Evolutionary conservation across 2,329 filamentous ascomycete genomes (phyloP), one percentile per base, ranked within the genome.

Genomic region (Bipolaris cookei): DNA sequence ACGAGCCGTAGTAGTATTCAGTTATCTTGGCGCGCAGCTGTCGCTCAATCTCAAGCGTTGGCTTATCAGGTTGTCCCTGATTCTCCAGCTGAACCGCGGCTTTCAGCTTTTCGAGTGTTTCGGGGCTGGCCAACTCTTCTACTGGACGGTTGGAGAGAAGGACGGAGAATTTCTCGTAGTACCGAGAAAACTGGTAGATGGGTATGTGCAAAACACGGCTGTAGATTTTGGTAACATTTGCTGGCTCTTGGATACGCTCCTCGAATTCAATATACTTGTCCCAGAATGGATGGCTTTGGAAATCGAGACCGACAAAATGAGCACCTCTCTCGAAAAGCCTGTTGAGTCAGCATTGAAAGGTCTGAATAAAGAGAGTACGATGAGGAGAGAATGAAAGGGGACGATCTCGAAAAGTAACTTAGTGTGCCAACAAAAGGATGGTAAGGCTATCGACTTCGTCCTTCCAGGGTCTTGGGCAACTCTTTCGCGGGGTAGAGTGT

Each of bases 191-290:
- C 74, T 97, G 92, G 73, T 98, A 93, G 86, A 97, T 91, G 0
- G 95, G 94, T 51, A 98, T 92, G 70, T 90, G 86, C 51, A 97
- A 90, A 54, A 97, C 85, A 51, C 93, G 90, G 59, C 84, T 84
- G 50, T 97, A 84, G 54, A 99, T 91, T 38, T 86, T 87, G 67
- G 96, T 96, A 52, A 97, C 91, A 69, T 88, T 91, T 62, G 65
- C 58, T 6, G 65, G 62, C 32, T 72, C 68, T 43, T 71, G 66
- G 60, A 94, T 83, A 1, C 93, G 90, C 75, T 97, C 93, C 75
- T 98, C 95, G 70, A 96, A 98, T 74, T 98, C 95, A 63, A 99
- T 87, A 72, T 97, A 99, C 79, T 97, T 98, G 77, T 99, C 95
- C 95, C 95, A 99, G 80, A 99, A 97, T 1, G 92, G 92, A 74